phyloP scores from a whole-genome alignment of 2,329 filamentous ascomycete species.

The Aspergillus brasiliensis region DNA sequence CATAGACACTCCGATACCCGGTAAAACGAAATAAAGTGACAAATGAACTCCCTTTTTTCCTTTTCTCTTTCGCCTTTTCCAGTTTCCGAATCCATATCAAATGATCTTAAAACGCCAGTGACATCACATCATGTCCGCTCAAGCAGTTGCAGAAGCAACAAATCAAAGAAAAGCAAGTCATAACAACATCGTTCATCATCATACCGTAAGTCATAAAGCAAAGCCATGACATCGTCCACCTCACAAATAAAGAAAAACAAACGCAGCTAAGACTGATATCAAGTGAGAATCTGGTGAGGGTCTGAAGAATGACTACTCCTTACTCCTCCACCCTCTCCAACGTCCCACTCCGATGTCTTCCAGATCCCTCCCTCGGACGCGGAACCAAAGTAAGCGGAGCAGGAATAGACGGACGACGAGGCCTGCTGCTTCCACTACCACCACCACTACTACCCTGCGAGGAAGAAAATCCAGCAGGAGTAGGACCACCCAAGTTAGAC shows the following conservation, averaged over 20 bases:
- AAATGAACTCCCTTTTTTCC: neutral
- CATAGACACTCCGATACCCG: neutral
- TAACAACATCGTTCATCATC: neutral
- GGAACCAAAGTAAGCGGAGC: neutral
- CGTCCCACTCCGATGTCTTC: too few species aligned
- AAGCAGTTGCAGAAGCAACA: neutral
- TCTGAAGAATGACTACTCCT: too few species aligned
- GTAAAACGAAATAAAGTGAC: neutral
- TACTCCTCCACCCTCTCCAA: too few species aligned
- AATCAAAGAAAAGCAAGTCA: neutral
- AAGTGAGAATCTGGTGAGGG: too few species aligned
- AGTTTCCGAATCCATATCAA: neutral
- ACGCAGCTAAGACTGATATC: neutral
- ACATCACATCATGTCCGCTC: too few species aligned
- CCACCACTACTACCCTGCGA: neutral
- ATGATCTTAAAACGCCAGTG: neutral
- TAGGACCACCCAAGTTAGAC: too few species aligned
- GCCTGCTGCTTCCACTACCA: neutral
- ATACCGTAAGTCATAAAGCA: neutral
- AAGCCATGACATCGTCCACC: neutral
- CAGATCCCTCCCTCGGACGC: neutral
- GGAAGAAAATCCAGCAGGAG: neutral
- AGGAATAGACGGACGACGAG: neutral
- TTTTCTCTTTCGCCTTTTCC: neutral
- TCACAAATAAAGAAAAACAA: neutral